Conservation (phyloP, 768 basidiomycete genomes). For the Mycena filopes region DNA sequence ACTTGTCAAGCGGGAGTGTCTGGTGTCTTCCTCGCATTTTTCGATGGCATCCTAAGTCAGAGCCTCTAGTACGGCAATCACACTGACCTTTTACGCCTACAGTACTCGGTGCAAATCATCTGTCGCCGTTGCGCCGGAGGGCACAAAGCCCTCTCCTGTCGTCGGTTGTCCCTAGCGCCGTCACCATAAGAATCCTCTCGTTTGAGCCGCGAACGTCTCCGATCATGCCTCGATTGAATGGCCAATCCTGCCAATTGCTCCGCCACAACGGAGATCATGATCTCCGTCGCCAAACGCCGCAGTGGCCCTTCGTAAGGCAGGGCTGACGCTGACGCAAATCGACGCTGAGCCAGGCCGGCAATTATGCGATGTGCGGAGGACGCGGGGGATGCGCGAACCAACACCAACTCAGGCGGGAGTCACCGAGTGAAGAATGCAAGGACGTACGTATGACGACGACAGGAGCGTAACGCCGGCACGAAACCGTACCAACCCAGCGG, state of each 20-base stretch:
- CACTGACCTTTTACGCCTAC: neutral
- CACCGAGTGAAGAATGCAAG: no score
- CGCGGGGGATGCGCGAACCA: no score
- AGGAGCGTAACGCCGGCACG: no score
- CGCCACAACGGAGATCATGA: neutral
- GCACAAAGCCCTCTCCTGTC: neutral
- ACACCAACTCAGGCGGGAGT: no score
- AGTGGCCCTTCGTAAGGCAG: neutral
- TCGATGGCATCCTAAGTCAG: neutral
- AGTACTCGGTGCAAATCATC: neutral
- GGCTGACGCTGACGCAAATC: neutral
- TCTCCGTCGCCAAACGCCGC: slow-evolving; percentile 3
- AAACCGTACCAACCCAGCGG: no score
- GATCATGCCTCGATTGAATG: neutral
- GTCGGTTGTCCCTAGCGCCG: neutral
- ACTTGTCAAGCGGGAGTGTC: slow-evolving; percentile 10
- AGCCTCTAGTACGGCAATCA: slow-evolving; percentile 4
- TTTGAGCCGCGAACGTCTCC: neutral
- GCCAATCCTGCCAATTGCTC: neutral
- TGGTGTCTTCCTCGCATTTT: slow-evolving; percentile 9
- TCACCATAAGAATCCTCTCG: neutral
- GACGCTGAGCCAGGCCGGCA: no score
- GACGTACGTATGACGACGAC: no score
- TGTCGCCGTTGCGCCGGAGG: neutral
- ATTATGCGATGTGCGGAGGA: no score